phyloP scores from a whole-genome alignment of 805 yeast genomes.

The Saccharomycopsis vini region DNA sequence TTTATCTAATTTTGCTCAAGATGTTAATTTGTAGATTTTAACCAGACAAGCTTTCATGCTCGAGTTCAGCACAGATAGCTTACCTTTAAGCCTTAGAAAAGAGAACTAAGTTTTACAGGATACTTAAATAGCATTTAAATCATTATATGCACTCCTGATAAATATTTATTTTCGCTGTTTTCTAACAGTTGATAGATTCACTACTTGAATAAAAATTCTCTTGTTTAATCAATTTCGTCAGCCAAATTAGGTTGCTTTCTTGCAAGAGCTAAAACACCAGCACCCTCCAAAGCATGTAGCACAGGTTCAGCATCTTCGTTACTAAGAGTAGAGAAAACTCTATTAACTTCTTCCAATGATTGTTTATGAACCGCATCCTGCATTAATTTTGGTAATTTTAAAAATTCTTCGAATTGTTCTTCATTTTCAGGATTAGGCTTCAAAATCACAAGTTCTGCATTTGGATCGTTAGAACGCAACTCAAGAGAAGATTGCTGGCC shows the following conservation, averaged over 20 bases:
- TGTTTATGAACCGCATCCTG: constrained; percentile 67
- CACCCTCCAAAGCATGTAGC: constrained; percentile 63
- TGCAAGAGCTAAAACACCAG: constrained; percentile 42
- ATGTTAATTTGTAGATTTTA: no score
- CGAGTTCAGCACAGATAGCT: no score
- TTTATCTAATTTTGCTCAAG: no score
- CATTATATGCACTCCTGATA: no score
- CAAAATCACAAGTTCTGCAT: constrained; percentile 60
- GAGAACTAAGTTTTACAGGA: no score
- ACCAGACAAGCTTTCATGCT: no score
- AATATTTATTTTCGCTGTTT: no score
- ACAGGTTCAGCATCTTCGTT: constrained; percentile 72
- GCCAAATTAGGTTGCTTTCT: not conserved
- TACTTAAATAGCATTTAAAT: no score
- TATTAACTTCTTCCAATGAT: constrained; percentile 69
- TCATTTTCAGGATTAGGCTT: constrained; percentile 49
- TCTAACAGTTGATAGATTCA: no score
- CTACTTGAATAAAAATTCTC: no score
- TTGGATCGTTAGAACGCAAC: constrained; percentile 78
- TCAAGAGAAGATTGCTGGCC: constrained; percentile 51
- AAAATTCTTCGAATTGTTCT: constrained; percentile 44
- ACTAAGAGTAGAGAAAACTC: constrained; percentile 61
- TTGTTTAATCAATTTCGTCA: not conserved
- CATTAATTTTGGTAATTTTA: constrained; percentile 51
- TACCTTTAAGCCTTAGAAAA: no score